phyloP scores from a whole-genome alignment of 2,329 filamentous ascomycete species.

The Emydomyces testavorans region DNA sequence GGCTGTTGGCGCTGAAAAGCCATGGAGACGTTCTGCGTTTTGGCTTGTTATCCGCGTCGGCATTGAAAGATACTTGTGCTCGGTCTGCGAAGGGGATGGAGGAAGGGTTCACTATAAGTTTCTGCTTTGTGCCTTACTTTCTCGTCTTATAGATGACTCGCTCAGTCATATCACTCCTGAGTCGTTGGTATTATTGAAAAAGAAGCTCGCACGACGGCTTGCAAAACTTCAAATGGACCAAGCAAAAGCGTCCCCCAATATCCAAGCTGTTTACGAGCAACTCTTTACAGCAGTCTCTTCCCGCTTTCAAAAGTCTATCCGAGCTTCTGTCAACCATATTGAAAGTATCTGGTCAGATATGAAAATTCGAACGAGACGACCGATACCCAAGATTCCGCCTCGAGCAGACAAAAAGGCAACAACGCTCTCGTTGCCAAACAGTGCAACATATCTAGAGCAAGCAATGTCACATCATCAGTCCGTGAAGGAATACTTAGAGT shows the following conservation, averaged over 20 bases:
- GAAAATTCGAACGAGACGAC: slow-evolving; percentile 30
- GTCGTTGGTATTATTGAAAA: slow-evolving; percentile 31
- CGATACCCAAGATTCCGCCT: slow-evolving; percentile 34
- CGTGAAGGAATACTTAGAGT: neutral
- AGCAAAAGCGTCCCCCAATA: slow-evolving; percentile 12
- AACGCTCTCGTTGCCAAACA: slow-evolving; percentile 34
- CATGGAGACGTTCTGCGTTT: slow-evolving; percentile 52
- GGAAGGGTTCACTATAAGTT: slow-evolving; percentile 48
- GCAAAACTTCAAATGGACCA: slow-evolving; percentile 45
- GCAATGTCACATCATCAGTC: slow-evolving; percentile 2
- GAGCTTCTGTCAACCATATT: slow-evolving; percentile 24
- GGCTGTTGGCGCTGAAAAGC: slow-evolving; percentile 34
- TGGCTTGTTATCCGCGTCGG: slow-evolving; percentile 54
- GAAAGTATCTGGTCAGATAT: slow-evolving; percentile 31
- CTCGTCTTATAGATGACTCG: slow-evolving; percentile 37
- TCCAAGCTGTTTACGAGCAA: slow-evolving; percentile 18
- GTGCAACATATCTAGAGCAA: slow-evolving; percentile 18
- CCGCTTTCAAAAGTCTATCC: slow-evolving; percentile 24
- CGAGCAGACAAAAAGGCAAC: slow-evolving; percentile 27
- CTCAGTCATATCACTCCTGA: slow-evolving; percentile 25
- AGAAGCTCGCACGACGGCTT: slow-evolving; percentile 48
- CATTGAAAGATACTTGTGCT: slow-evolving; percentile 41
- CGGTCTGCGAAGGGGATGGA: slow-evolving; percentile 19
- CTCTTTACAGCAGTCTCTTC: slow-evolving; percentile 24
- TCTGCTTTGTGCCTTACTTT: slow-evolving; percentile 41